Evolutionary conservation across 2,329 filamentous ascomycete species (phyloP), one percentile per base, ranked within the genome.

Genomic region (Colletotrichum incanum): DNA sequence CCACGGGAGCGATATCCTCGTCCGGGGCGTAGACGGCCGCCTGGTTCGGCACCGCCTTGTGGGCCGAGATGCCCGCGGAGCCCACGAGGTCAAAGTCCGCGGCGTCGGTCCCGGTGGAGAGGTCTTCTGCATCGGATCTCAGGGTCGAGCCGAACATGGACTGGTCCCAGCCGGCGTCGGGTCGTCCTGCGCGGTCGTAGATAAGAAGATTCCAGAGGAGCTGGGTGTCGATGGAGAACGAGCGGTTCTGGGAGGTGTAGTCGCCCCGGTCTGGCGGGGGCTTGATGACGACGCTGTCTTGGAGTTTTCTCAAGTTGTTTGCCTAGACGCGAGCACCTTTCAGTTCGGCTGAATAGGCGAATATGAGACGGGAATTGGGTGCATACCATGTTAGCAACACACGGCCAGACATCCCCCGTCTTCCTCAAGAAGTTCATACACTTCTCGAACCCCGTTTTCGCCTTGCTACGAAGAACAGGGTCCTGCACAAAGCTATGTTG

Each of bases 401-500:
- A 71, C 0, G 78, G 76, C 78, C 78, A 80, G 0, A 74, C 74
- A 2, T 58, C 64, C 0, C 73, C 78, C 76, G 78, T 77, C 2
- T 67, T 70, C 0, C 66, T 67, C 52, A 80, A 37, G 58, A 79
- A 79, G 3, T 61, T 56, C 41, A 79, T 71, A 41, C 78, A 80
- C 23, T 77, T 79, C 1, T 79, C 77, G 39, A 78, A 78, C 0
- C 77, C 78, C 1, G 73, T 31, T 12, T 78, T 73, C 1, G 78
- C 76, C 39, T 77, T 78, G 3, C 76, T 71, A 1, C 75, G 58
- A 1, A 79, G 71, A 1, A 62, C 8, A 2, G 43, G 34, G 43
- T 79, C 77, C 23, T 76, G 56, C 2, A 86, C 84, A 65, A 87
- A 88, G 72, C 86, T 88, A 43, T 88, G 83, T 73, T 89, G 87